Evolutionary conservation across 1,284 basidiomycete species (phyloP), one percentile per base, ranked within the genome.

Genomic region (Malassezia arunalokei): DNA sequence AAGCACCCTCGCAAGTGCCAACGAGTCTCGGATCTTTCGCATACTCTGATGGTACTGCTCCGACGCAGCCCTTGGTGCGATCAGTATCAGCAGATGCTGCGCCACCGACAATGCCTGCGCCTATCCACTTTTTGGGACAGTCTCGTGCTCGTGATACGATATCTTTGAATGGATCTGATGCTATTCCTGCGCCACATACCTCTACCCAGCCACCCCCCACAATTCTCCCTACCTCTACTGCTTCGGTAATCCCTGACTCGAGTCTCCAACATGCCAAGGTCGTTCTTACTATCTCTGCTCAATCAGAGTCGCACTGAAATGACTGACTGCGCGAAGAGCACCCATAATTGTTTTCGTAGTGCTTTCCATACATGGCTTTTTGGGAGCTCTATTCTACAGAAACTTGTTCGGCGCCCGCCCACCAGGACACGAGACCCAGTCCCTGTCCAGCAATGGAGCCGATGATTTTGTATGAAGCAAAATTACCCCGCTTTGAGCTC

Each of bases 401-500:
- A 2, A 72, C 75, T 29, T 71, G 74, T 28, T 73, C 73, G 6
- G 66, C 67, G 8, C 71, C 74, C 14, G 71, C 68, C 79, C 79
- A 80, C 79, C 79, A 81, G 6, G 74, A 75, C 6, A 78, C 68
- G 8, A 78, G 64, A 0, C 90, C 91, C 3, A 92, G 75, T 0
- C 91, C 91, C 66, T 88, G 85, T 71, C 91, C 90, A 5, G 82
- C 81, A 59, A 94, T 89, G 3, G 87, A 87, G 51, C 83, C 87
- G 86, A 89, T 61, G 29, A 38, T 11, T 33, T n/a, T 15, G 15
- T 33, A 41, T 6, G 52, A 33, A 12, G 56, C 15, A 12, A 47
- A 29, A 29, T 40, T 43, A 7, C 72, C 75, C 44, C 79, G 77
- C 14, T 85, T 82, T 1, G 84, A 83, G 51, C 85, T 82, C 3